These are phyloP conservation scores for Trichoderma sp. DNA, from an alignment of 2,329 filamentous ascomycete genomes.

Conservation along the genomic window DNA sequence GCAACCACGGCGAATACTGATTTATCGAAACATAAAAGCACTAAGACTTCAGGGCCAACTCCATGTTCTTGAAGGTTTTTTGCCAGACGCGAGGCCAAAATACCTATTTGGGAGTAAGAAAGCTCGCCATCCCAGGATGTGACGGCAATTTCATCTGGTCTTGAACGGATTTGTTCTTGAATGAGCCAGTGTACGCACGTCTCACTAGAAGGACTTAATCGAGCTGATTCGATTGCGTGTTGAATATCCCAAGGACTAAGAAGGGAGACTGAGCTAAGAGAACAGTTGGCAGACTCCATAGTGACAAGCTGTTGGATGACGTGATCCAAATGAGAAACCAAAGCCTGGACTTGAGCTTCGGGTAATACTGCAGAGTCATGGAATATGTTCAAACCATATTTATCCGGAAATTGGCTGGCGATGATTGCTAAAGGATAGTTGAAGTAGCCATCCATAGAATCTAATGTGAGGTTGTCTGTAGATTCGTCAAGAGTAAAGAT, in stretches of 20 bases:
- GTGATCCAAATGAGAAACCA: constrained; percentile 3
- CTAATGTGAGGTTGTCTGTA: not conserved
- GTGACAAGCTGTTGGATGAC: constrained; percentile 11
- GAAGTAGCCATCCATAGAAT: constrained; percentile 18
- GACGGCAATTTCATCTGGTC: constrained; percentile 15
- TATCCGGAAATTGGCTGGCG: not conserved
- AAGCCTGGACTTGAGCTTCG: constrained; percentile 3
- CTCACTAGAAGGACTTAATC: not conserved
- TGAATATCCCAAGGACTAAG: constrained; percentile 15
- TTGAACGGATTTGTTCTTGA: not conserved
- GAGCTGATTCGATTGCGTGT: not conserved
- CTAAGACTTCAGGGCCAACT: constrained; percentile 17
- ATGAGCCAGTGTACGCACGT: constrained; percentile 10
- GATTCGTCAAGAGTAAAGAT: not conserved
- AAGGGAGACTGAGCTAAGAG: constrained; percentile 18
- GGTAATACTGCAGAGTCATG: constrained; percentile 9
- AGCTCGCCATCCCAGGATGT: constrained; percentile 18
- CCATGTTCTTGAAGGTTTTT: constrained; percentile 6
- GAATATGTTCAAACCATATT: not conserved
- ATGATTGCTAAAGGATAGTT: constrained; percentile 17
- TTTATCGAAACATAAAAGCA: constrained; percentile 28
- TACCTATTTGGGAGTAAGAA: constrained; percentile 17
- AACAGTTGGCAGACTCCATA: not conserved
- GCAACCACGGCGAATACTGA: constrained; percentile 26
- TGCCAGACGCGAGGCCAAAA: constrained; percentile 2